Conservation (phyloP, 2,329 filamentous ascomycete genomes). For the Phaeosphaeriaceae sp. region DNA sequence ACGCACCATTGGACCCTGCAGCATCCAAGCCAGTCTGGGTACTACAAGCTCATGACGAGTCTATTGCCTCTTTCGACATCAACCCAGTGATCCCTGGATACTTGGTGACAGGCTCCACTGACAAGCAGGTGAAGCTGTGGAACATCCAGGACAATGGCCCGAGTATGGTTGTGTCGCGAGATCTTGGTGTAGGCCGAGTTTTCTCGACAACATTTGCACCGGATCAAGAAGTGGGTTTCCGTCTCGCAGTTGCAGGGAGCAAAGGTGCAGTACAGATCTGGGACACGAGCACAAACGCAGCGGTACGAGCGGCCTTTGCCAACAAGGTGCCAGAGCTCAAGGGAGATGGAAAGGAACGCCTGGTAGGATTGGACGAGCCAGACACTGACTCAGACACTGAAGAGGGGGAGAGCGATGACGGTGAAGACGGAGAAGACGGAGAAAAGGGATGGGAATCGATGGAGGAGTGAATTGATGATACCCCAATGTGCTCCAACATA, state of each 20-base stretch:
- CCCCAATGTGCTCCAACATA: slow-evolving; percentile 8
- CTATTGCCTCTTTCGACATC: slow-evolving; percentile 89
- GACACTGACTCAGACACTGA: slow-evolving; percentile 68
- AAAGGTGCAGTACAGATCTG: slow-evolving; percentile 92
- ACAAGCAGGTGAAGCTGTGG: slow-evolving; percentile 97
- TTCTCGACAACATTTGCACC: slow-evolving; percentile 92
- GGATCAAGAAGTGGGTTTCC: slow-evolving; percentile 87
- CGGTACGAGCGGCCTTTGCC: slow-evolving; percentile 84
- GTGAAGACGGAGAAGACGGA: slow-evolving; percentile 36
- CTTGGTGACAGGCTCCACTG: slow-evolving; percentile 90
- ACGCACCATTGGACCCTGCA: slow-evolving; percentile 73
- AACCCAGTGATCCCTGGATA: slow-evolving; percentile 90
- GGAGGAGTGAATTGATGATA: slow-evolving; percentile 46
- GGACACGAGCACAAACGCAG: slow-evolving; percentile 93
- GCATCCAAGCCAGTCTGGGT: slow-evolving; percentile 89
- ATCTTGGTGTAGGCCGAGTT: slow-evolving; percentile 92
- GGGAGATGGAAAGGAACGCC: slow-evolving; percentile 72
- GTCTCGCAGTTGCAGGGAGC: slow-evolving; percentile 91
- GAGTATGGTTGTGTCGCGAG: slow-evolving; percentile 87
- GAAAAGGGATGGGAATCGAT: slow-evolving; percentile 50
- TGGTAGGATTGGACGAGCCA: slow-evolving; percentile 73
- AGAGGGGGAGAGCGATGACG: slow-evolving; percentile 55
- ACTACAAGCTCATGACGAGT: slow-evolving; percentile 92
- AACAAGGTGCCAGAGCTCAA: slow-evolving; percentile 67
- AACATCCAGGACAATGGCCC: slow-evolving; percentile 83